Evolutionary conservation across 495 filamentous ascomycete genomes (phyloP), one percentile per base, ranked within the genome.

Genomic region (Paragyromitra xinjiangensis): DNA sequence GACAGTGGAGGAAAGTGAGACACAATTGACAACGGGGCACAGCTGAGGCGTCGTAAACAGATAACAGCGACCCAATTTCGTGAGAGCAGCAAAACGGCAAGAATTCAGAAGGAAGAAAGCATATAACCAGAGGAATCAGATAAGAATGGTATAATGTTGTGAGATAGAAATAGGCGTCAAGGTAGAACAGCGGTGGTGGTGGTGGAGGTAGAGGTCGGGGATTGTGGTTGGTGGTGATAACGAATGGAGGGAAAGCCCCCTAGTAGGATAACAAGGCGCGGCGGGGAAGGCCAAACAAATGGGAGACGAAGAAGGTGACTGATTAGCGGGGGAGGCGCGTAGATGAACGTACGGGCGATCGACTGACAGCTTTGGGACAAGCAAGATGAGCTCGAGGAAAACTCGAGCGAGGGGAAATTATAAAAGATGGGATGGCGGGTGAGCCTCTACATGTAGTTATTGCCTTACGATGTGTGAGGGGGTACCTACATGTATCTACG

Each of bases 1-100:
- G 61, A 78, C 78, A 71, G 75, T 71, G 65, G 75, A 34, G 78
- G 71, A 63, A 78, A 82, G 61, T 69, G 72, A 75, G 70, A 77
- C 72, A 65, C 55, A 44, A 55, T 63, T 59, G 72, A 69, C 65
- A 74, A 62, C 64, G 71, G 71, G 76, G 71, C 78, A 66, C 68
- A 51, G 69, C 75, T 68, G 72, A 63, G 73, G 75, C 78, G 75
- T 66, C 78, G 81, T 75, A 64, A 78, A 53, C 22, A 78, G 71
- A 69, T 72, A 63, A 78, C 78, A 79, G 69, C 61, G 34, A 59
- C 65, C 58, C 56, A 65, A 71, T 63, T 76, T 50, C 70, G 64
- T 73, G 62, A 50, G 19, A 78, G 56, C 56, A 56, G 62, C 40
- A 51, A 44, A 63, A 34, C 29, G 29, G 29, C 29, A 34, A 77